phyloP scores from a whole-genome alignment of 2,329 filamentous ascomycete species.

The Dissoconium aciculare region DNA sequence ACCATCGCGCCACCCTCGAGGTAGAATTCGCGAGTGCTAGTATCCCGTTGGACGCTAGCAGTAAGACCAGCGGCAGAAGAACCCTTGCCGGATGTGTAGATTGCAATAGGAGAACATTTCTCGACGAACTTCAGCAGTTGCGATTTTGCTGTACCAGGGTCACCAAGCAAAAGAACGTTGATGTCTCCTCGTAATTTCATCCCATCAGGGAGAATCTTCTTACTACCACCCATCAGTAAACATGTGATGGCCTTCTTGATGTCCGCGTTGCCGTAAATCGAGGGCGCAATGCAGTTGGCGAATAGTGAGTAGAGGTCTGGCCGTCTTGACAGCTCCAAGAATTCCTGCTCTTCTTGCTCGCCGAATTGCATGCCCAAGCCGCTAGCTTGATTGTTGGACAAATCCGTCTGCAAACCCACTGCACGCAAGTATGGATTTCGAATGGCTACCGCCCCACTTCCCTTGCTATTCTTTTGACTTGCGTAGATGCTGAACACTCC shows the following conservation, averaged over 20 bases:
- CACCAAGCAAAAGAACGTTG: conserved; percentile 89
- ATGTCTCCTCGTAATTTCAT: conserved; percentile 98
- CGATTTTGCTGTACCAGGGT: conserved; percentile 95
- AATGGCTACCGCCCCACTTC: conserved; percentile 75
- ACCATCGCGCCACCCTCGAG: conserved; percentile 98
- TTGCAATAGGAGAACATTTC: conserved; percentile 87
- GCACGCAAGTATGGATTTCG: conserved; percentile 88
- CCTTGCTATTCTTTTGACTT: conserved; percentile 65
- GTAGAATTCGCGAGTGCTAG: conserved; percentile 87
- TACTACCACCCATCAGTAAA: conserved; percentile 82
- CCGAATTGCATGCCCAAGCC: conserved; percentile 55
- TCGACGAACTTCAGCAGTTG: conserved; percentile 96
- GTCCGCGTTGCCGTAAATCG: conserved; percentile 88
- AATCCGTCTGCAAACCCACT: conserved; percentile 78
- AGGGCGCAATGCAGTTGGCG: conserved; percentile 84
- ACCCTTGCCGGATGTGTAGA: conserved; percentile 97
- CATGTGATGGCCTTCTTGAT: conserved; percentile 98
- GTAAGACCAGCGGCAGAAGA: conserved; percentile 95
- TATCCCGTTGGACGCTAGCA: conserved; percentile 87
- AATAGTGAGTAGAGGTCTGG: conserved; percentile 88
- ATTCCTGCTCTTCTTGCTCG: conserved; percentile 95
- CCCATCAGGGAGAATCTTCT: conserved; percentile 92
- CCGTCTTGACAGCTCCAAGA: conserved; percentile 73
- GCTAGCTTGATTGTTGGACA: conserved; percentile 79
- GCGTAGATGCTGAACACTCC: conserved; percentile 98